Percentiles rank a stretch among this genome's conserved stretches.
Evolutionary conservation across 2,329 filamentous ascomycete species (phyloP).

Genomic region (Neonectria faginata): DNA sequence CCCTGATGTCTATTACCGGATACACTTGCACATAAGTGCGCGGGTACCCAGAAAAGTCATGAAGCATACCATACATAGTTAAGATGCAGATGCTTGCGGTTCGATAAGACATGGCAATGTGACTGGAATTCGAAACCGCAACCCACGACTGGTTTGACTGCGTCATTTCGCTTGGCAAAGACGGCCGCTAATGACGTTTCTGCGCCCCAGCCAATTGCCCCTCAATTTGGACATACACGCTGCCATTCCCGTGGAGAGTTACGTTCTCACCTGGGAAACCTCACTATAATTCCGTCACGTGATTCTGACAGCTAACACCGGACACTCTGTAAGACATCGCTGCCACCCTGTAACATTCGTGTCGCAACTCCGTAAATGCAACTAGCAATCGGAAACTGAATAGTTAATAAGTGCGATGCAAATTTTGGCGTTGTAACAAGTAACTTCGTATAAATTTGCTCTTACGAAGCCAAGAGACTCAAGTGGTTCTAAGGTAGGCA

Average conservation of each 20-base stretch:
- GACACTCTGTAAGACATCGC: neutral
- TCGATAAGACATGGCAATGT: neutral
- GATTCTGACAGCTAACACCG: neutral
- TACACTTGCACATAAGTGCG: neutral
- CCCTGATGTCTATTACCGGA: neutral
- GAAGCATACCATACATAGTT: neutral
- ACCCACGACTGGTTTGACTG: neutral
- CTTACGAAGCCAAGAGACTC: neutral
- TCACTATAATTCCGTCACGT: neutral
- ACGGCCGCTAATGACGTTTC: neutral
- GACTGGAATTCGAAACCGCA: conserved; percentile 1
- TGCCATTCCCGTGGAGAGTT: neutral
- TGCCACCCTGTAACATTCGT: neutral
- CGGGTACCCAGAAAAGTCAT: neutral
- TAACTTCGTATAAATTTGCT: neutral
- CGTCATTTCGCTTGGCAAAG: conserved; percentile 1
- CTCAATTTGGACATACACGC: neutral
- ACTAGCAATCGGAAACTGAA: neutral
- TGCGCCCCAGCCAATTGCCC: neutral
- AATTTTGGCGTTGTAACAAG: neutral
- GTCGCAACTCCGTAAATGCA: neutral
- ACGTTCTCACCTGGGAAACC: neutral
- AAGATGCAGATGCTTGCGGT: neutral
- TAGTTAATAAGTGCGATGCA: neutral
- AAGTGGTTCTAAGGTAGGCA: neutral